These are phyloP conservation scores for Beta macrorhiza DNA, from an alignment of 179 eudicot genomes.

Conservation along the genomic window DNA sequence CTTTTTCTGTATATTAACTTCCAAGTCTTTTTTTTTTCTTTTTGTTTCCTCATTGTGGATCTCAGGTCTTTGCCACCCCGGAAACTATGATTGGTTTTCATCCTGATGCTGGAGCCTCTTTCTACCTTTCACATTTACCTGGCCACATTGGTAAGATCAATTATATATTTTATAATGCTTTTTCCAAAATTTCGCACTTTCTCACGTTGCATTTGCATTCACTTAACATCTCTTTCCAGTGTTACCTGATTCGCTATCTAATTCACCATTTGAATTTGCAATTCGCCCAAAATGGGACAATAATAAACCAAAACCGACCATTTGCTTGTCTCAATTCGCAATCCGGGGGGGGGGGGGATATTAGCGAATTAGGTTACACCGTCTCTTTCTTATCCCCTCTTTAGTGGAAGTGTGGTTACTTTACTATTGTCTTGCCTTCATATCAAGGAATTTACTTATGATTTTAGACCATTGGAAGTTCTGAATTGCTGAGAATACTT, in stretches of 20 bases:
- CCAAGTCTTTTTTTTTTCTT: neutral
- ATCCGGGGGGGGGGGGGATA: too few species aligned
- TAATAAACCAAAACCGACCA: too few species aligned
- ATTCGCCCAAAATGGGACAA: too few species aligned
- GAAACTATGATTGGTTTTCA: constrained; percentile 88
- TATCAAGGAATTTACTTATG: neutral
- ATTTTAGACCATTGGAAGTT: neutral
- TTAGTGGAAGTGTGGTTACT: neutral
- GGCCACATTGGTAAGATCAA: constrained; percentile 62
- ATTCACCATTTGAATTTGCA: too few species aligned
- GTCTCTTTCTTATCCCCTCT: neutral
- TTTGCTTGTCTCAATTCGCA: too few species aligned
- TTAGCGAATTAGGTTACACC: too few species aligned
- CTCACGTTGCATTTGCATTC: neutral
- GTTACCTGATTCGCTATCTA: too few species aligned
- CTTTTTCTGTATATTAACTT: neutral
- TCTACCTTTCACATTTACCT: constrained; percentile 84
- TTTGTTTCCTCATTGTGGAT: constrained; percentile 7
- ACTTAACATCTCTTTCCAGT: neutral
- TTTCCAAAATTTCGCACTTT: neutral
- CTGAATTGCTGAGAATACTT: neutral
- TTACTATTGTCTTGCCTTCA: neutral
- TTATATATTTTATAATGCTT: neutral
- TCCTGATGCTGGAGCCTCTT: constrained; percentile 97
- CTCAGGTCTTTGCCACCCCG: constrained; percentile 88